phyloP scores from a whole-genome alignment of 2,329 filamentous ascomycete species.

The Xylaria hypoxylon region DNA sequence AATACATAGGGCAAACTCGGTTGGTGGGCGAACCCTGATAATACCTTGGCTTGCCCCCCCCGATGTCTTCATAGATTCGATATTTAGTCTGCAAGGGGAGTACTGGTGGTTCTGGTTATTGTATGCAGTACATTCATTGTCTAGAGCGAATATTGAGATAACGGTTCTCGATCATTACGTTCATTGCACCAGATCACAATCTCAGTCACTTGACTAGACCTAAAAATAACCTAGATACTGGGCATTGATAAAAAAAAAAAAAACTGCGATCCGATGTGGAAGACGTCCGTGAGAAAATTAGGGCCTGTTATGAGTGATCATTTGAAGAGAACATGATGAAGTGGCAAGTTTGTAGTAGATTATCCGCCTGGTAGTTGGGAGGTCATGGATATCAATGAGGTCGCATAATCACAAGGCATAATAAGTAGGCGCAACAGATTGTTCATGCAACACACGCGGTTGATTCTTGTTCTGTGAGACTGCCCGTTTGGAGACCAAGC shows the following conservation, averaged over 20 bases:
- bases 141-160: constrained; percentile 8
- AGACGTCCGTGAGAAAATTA: neutral
- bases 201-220: no score
- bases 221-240: no score
- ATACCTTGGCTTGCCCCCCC: neutral
- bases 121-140: constrained; percentile 10
- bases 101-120: neutral
- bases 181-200: neutral
- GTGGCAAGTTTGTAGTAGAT: neutral
- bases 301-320: neutral
- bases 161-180: neutral
- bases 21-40: neutral
- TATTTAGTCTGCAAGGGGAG: constrained; percentile 5
- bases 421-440: neutral
- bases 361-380: neutral
- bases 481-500: constrained; percentile 28
- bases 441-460: constrained; percentile 30
- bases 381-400: neutral
- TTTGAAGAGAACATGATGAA: neutral
- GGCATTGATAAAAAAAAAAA: no score
- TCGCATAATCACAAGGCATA: constrained; percentile 9
- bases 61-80: neutral
- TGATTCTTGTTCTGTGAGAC: constrained; percentile 33
- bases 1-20: neutral
- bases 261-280: no score